phyloP scores from a whole-genome alignment of 164 flowering plant species.

The Chloranthus sessilifolius region DNA sequence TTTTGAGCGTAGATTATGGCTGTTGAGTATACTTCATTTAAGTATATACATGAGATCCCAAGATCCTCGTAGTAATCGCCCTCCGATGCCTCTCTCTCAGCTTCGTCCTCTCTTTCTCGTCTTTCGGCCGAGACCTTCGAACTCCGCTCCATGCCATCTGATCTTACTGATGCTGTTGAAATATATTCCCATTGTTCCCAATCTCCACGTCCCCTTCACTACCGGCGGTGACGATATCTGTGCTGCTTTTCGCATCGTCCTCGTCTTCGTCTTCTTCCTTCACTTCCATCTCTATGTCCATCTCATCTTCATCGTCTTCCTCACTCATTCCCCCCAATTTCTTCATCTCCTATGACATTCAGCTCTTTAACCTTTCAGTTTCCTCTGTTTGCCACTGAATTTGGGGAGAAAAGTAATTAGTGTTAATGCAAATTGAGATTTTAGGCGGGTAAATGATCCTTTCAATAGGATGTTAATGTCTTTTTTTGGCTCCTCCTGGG shows the following conservation, averaged over 20 bases:
- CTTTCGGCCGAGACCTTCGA: constrained; percentile 74
- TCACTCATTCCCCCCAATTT: constrained; percentile 28
- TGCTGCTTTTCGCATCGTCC: not conserved
- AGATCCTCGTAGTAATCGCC: constrained; percentile 88
- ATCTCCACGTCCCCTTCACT: not conserved
- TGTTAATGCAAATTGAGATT: too few relatives aligned
- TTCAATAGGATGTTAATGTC: too few relatives aligned
- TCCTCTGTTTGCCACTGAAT: too few relatives aligned
- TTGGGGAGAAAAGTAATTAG: too few relatives aligned
- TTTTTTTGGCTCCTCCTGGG: too few relatives aligned
- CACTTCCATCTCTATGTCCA: constrained; percentile 72
- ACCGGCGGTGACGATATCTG: too few relatives aligned
- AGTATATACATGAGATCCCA: too few relatives aligned
- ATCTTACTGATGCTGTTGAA: constrained; percentile 15
- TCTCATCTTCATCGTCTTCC: constrained; percentile 79
- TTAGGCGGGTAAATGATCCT: too few relatives aligned
- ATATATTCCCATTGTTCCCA: constrained; percentile 10
- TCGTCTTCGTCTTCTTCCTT: constrained; percentile 34
- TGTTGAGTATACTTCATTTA: too few relatives aligned
- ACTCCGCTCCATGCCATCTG: constrained; percentile 33
- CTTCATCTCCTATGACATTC: constrained; percentile 11
- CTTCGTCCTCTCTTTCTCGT: constrained; percentile 96
- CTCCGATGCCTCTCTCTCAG: constrained; percentile 84
- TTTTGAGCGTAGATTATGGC: too few relatives aligned
- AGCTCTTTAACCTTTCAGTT: too few relatives aligned